Evolutionary conservation across 2,329 filamentous ascomycete genomes (phyloP).

Genomic region (Alternaria hordeiaustralica): DNA sequence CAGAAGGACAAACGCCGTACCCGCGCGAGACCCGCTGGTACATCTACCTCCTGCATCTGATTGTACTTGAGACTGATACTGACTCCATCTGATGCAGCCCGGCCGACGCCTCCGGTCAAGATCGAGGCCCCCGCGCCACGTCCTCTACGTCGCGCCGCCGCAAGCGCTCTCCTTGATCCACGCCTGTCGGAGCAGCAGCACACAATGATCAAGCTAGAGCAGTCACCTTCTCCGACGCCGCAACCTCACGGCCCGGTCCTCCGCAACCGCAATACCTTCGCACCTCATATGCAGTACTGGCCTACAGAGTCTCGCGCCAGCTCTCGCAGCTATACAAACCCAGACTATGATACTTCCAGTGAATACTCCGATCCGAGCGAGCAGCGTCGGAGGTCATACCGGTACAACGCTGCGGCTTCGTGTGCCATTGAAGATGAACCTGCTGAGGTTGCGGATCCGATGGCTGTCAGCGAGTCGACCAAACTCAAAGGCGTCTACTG

Average conservation of each 20-base stretch:
- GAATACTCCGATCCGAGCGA: conserved; percentile 47
- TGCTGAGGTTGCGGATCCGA: conserved; percentile 29
- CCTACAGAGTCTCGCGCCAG: conserved; percentile 42
- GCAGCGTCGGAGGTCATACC: conserved; percentile 24
- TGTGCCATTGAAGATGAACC: conserved; percentile 44
- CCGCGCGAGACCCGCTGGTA: conserved; percentile 44
- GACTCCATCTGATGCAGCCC: conserved; percentile 31
- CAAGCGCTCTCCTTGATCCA: conserved; percentile 42
- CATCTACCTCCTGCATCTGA: conserved; percentile 11
- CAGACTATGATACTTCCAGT: conserved; percentile 47
- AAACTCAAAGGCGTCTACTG: conserved; percentile 75
- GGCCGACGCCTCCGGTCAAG: conserved; percentile 25
- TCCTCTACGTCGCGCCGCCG: conserved; percentile 30
- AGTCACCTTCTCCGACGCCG: conserved; percentile 37
- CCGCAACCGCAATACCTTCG: conserved; percentile 40
- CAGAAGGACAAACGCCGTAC: conserved; percentile 74
- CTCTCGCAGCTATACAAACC: conserved; percentile 47
- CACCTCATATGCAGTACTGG: conserved; percentile 49
- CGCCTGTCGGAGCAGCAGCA: conserved; percentile 46
- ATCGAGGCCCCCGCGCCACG: conserved; percentile 37
- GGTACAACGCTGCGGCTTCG: conserved; percentile 28
- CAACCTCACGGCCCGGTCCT: conserved; percentile 34
- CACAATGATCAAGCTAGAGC: conserved; percentile 46
- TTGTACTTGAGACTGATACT: conserved; percentile 17
- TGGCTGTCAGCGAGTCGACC: conserved; percentile 47